Base-by-base conservation (phyloP, 805 yeast species). In the Candida ficus region DNA sequence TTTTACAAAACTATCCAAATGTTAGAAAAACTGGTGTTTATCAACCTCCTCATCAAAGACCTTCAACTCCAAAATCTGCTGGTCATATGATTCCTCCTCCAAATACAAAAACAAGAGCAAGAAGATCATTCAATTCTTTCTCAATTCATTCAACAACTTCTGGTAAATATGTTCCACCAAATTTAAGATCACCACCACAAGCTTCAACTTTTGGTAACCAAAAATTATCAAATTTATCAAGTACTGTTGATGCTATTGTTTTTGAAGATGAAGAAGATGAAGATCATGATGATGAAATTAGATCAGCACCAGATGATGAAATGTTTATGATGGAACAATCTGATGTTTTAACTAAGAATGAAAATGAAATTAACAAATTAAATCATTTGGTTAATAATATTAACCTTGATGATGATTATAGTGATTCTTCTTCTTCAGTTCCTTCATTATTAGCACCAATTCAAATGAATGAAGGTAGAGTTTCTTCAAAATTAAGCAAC, bases 81-180 rank as follows among this genome's bases (percentile, higher is more conserved):
- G 45, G 47, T 20, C 48, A 45, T 30, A 37, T 45, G 46, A 33
- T 45, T 47, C 34, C 25, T 30, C 38, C 28, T 3, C n/a, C 25
- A 6, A 38, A 37, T 19, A 37, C 19, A 7, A 44, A 38, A 8
- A 44, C 38, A 7, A 49, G 42, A 18, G 40, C 42, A 25, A 42
- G 49, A 38, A 47, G 49, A 17, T 56, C 63, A 7, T 54, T 54
- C 50, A 49, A 44, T 18, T 51, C 58, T 4, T 43, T 44, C 33
- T 54, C 62, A 3, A 36, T 37, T 18, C 44, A 41, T 21, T 49
- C 59, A 5, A 55, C 71, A 1, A 39, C 37, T 6, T 61, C 68
- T 29, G 84, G 84, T 4, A 80, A 77, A 54, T 82, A 83, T 50
- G 65, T 83, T 29, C 90, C 90, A 17, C 89, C 89, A n/a, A 80